Evolutionary conservation across 331 rosid species (phyloP), one percentile per base, ranked within the genome.

Genomic region (Rhamnella rubrinervis): DNA sequence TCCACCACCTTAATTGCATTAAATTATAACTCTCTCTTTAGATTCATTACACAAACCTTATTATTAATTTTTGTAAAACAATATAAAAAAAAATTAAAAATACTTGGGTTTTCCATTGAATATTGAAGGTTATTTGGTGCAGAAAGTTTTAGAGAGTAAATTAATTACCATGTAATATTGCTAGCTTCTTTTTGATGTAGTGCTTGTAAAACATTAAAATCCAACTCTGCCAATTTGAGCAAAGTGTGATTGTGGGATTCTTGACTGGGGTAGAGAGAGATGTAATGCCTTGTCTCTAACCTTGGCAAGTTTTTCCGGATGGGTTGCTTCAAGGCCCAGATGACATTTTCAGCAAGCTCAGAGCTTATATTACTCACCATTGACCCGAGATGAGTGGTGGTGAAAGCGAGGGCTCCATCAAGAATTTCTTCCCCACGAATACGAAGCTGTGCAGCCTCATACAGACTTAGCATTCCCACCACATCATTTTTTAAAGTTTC

Each of bases 131-230:
- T n/a, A n/a, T n/a, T n/a, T n/a, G n/a, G n/a, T n/a, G n/a, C n/a
- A n/a, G n/a, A n/a, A n/a, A n/a, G n/a, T n/a, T n/a, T n/a, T n/a
- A n/a, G n/a, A n/a, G 23, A 23, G 1, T 23, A 0, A 23, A 23
- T 23, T 23, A 23, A 23, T 1, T 23, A 84, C 86, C 26, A 60
- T 8, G 79, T 58, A 44, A 79, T 75, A 6, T 44, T 57, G 9
- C 71, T 53, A 6, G 79, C 52, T 61, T 82, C 83, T 8, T 79
- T 57, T 56, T 71, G 46, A 50, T 83, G 83, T 35, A 61, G 4
- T 46, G 67, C 26, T 7, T 83, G 91, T 0, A 83, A 23, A n/a
- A 68, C 35, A 38, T 81, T 82, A 59, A 76, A 81, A 80, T 84
- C 88, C 2, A 68, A 8, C 59, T 75, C 81, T 10, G 82, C 76